Conservation (phyloP, 345 rosid genomes). For the Dipteronia sinensis region DNA sequence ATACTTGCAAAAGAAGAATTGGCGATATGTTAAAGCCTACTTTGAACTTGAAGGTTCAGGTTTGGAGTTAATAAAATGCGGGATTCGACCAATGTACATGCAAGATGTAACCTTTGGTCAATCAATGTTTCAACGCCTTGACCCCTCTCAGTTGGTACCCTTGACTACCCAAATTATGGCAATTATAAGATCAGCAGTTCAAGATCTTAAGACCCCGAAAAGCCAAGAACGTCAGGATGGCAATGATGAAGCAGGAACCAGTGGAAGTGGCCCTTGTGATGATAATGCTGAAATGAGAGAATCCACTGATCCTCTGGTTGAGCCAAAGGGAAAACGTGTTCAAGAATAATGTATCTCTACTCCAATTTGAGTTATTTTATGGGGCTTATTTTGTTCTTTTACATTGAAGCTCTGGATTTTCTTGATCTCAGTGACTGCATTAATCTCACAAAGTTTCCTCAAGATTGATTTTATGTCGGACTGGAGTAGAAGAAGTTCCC, state of each 20-base stretch:
- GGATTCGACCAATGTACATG: neutral
- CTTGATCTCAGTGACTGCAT: too few relatives aligned
- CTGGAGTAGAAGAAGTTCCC: too few relatives aligned
- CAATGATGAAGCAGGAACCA: neutral
- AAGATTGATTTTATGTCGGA: too few relatives aligned
- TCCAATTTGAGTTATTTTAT: neutral
- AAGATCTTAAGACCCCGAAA: neutral
- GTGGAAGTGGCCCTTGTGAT: neutral
- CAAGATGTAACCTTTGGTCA: neutral
- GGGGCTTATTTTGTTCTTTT: neutral
- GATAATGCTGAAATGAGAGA: neutral
- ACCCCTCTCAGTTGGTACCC: neutral
- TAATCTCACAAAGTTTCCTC: too few relatives aligned
- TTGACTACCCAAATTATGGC: neutral
- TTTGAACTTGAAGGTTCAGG: constrained; percentile 4
- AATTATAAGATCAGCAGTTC: neutral
- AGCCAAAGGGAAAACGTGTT: neutral
- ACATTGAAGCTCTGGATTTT: too few relatives aligned
- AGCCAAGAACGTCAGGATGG: neutral
- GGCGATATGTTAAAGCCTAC: neutral
- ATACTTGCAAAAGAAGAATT: constrained; percentile 1
- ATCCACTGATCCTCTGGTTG: neutral
- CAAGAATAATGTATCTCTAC: neutral
- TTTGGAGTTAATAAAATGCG: constrained; percentile 1
- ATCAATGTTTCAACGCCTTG: neutral